Percentiles rank a stretch among this genome's conserved stretches.
Conservation (phyloP, 2,329 filamentous ascomycete species). For the Cordyceps farinosa region DNA sequence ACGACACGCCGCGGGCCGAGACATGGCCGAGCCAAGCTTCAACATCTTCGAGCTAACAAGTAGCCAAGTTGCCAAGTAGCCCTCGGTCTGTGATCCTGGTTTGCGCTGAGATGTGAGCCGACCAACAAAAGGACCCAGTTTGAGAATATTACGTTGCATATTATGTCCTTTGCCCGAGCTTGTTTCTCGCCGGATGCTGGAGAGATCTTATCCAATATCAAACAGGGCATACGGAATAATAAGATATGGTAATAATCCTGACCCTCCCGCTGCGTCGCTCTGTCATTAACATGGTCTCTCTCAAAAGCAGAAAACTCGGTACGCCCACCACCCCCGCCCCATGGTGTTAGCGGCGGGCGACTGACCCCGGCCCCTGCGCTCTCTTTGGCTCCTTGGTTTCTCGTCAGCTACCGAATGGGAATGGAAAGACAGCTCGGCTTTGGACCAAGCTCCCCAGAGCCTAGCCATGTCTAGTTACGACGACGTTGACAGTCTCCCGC, state of each 20-base stretch:
- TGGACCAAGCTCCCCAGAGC: too few relatives aligned
- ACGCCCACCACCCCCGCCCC: background rate
- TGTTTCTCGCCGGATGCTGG: background rate
- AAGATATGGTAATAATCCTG: background rate
- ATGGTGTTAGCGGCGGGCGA: constrained; percentile 1
- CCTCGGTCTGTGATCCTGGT: constrained; percentile 3
- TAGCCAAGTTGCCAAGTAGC: background rate
- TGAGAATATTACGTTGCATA: background rate
- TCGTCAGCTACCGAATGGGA: constrained; percentile 3
- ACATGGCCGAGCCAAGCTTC: background rate
- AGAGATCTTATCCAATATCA: background rate
- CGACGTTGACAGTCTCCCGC: background rate
- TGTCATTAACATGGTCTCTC: background rate
- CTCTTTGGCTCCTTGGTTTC: background rate
- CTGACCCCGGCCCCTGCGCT: background rate
- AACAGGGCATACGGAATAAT: background rate
- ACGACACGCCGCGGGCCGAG: background rate
- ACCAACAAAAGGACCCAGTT: background rate
- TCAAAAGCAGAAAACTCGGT: background rate
- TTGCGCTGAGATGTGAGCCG: constrained; percentile 10
- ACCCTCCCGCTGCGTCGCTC: background rate
- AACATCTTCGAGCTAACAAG: background rate
- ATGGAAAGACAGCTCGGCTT: background rate
- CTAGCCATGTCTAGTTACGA: background rate
- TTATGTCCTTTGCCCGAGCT: background rate